Conservation (phyloP, 2,329 filamentous ascomycete species). For the Hypoxylon sp. region DNA sequence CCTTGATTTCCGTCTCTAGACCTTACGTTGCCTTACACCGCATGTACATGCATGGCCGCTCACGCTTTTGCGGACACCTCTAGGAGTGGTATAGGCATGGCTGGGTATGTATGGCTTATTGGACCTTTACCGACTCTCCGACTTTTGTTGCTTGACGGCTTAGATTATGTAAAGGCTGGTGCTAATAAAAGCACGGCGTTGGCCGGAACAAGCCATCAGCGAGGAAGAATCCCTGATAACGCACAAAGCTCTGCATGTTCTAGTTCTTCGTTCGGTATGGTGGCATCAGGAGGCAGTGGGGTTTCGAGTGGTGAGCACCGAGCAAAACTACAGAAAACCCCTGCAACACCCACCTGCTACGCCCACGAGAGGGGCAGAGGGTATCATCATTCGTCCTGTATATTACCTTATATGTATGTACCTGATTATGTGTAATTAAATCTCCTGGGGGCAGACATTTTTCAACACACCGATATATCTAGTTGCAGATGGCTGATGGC, state of each 20-base stretch:
- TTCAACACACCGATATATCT: constrained; percentile 28
- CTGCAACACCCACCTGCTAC: constrained; percentile 48
- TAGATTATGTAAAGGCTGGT: constrained; percentile 39
- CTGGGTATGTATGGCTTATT: constrained; percentile 11
- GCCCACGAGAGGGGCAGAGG: constrained; percentile 46
- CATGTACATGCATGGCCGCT: constrained; percentile 43
- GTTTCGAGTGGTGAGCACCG: constrained; percentile 42
- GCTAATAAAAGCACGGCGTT: constrained; percentile 45
- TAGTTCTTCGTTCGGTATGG: constrained; percentile 51
- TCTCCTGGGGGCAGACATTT: constrained; percentile 16
- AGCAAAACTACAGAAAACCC: constrained; percentile 37
- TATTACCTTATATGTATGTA: constrained; percentile 39
- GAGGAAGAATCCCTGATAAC: constrained; percentile 40
- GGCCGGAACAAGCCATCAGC: constrained; percentile 43
- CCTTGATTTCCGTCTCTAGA: constrained; percentile 27
- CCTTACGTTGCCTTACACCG: constrained; percentile 40
- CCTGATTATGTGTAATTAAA: constrained; percentile 36
- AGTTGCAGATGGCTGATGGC: constrained; percentile 21
- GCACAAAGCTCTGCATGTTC: constrained; percentile 41
- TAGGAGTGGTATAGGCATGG: constrained; percentile 34
- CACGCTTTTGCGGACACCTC: constrained; percentile 47
- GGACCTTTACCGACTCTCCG: constrained; percentile 42
- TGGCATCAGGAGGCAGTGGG: constrained; percentile 51
- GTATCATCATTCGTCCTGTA: constrained; percentile 39
- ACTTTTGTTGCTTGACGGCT: constrained; percentile 25